Evolutionary conservation across 202 grass and related monocot species (phyloP), one percentile per base, ranked within the genome.

Genomic region (Zoysia matrella): DNA sequence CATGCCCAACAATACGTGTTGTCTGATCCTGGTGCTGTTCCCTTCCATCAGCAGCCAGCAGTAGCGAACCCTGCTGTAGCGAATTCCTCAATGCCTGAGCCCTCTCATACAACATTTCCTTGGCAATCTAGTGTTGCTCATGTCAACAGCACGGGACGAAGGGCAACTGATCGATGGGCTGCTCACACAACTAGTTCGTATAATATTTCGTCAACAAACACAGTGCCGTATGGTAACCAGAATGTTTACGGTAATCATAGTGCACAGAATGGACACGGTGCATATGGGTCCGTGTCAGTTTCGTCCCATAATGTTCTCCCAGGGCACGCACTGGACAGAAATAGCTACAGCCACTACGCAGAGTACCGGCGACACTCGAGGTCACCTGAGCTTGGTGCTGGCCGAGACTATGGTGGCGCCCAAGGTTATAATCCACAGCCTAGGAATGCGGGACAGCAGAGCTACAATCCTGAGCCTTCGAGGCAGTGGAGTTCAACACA

Each of bases 361-460:
- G 79, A 75, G 67, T 68, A 76, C 49, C 53, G 40, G 41, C 78
- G 70, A 44, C 60, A 47, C 61, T 86, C 80, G n/a, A 81, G 74
- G 47, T 86, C 84, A 16, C 82, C 88, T 9, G 95, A 90, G 65
- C 84, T 82, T 45, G 82, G 80, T 6, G 16, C 71, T 14, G 67
- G 61, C 47, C 81, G 80, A 48, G 80, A 81, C n/a, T 83, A 80
- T 30, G 78, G 56, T 8, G 78, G 68, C n/a, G 51, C 15, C 0
- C 71, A 46, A 62, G 45, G 58, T 51, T 83, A 85, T 52, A 36
- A 45, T 65, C 68, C 60, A 4, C 86, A 77, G 62, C 30, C 56
- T 30, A 54, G 72, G 75, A 73, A 16, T 30, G 22, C 66, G 0
- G 69, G 60, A 45, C 80, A 65, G 7, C 78, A 78, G 53, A 68